Base-by-base conservation (phyloP, 306 rosid genomes). In the Dalbergia cochinchinensis region DNA sequence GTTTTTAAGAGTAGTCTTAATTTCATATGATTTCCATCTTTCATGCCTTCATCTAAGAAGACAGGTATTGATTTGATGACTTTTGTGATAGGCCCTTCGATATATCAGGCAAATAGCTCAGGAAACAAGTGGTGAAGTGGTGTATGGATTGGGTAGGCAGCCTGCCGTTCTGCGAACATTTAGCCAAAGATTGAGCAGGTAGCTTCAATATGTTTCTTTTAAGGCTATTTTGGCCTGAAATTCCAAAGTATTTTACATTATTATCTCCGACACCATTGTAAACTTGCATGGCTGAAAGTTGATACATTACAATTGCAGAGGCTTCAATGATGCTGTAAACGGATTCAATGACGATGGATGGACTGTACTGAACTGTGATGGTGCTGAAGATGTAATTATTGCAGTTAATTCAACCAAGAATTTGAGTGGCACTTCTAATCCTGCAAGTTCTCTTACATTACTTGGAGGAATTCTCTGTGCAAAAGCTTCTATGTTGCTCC, bases 281-380 rank as follows among this genome's bases (percentile, higher is more conserved):
- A 9, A 16, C 0, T 18, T 66, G 41, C 47, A 67, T 53, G 45
- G 13, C 57, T 16, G 72, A 58, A 34, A 51, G 60, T 58, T 65
- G 42, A 51, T 45, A 15, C 31, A 65, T 74, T 75, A 35, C 65
- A 65, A 64, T 65, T 83, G 45, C 83, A 96, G 99, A 81, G 99
- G 99, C 76, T 96, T 96, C 74, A 93, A 93, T 74, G 99, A 96
- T 76, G 98, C 96, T 51, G 97, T 96, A 50, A 96, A 96, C 86
- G 99, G 99, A 77, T 96, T 96, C 85, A 93, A 82, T 68, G 99
- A 96, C 11, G 95, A 96, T 80, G 99, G 99, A 19, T 96, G 99
- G 99, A 54, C 98, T 35, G 83, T 96, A 51, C 47, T 93, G 63
- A 93, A 88, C 76, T 86, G 92, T 77, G 99, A 96, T 44, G 97